Percentiles rank a stretch among this genome's conserved stretches.
Conservation (phyloP, 441 rosid genomes). For the Geranium incanum region DNA sequence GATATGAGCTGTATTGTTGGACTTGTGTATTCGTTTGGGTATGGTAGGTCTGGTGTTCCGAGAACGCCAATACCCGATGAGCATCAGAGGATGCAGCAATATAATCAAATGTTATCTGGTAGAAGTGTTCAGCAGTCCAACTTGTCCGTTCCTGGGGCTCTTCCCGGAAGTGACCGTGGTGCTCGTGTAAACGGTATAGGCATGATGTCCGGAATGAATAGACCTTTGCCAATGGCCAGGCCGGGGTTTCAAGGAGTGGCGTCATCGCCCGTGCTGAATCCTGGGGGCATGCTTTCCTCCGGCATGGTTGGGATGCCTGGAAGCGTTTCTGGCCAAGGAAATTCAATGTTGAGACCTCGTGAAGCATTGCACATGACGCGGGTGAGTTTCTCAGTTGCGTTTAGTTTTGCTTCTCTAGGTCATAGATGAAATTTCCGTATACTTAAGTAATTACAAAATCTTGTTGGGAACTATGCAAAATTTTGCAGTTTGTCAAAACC, state of each 20-base stretch:
- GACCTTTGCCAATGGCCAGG: constrained; percentile 69
- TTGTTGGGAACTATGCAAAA: no score
- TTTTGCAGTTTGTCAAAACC: no score
- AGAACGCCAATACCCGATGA: constrained; percentile 77
- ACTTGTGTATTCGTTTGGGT: constrained; percentile 36
- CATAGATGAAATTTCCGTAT: no score
- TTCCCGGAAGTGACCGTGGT: constrained; percentile 65
- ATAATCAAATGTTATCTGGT: constrained; percentile 59
- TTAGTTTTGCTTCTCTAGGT: background rate
- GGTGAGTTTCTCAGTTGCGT: constrained; percentile 35
- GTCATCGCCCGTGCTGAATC: constrained; percentile 58
- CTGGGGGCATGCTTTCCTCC: constrained; percentile 20
- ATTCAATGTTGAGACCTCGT: constrained; percentile 68
- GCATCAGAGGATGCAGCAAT: constrained; percentile 70
- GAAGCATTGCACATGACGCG: constrained; percentile 70
- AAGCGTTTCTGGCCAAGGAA: constrained; percentile 61
- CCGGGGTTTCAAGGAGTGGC: constrained; percentile 75
- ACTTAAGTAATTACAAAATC: no score
- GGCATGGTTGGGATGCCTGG: constrained; percentile 68
- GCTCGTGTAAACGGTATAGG: constrained; percentile 64
- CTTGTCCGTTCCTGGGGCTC: constrained; percentile 59
- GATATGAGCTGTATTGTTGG: constrained; percentile 11
- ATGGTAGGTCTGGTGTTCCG: constrained; percentile 64
- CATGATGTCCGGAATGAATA: constrained; percentile 54
- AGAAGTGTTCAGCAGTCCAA: constrained; percentile 71